Evolutionary conservation across 805 yeast species (phyloP).

Genomic region (Schwanniomyces vanrijiae): DNA sequence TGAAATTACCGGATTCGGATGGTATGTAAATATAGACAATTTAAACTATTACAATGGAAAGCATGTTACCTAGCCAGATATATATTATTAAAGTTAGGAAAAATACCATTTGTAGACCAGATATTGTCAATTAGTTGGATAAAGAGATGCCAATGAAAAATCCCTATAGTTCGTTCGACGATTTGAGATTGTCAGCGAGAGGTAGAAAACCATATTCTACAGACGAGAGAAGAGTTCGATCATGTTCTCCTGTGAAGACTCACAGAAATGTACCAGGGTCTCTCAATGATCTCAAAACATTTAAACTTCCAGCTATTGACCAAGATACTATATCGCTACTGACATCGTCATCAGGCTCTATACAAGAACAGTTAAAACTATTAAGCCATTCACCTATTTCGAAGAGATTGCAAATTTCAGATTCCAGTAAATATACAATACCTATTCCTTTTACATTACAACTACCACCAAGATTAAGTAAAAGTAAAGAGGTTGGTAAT

Average conservation of each 20-base stretch:
- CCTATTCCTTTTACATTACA: constrained; percentile 44
- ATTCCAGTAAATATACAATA: constrained; percentile 28
- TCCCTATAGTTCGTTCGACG: neutral
- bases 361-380: constrained; percentile 20
- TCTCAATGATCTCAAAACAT: constrained; percentile 24
- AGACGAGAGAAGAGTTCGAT: constrained; percentile 26
- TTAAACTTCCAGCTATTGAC: neutral
- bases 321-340: constrained; percentile 3
- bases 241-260: constrained; percentile 35
- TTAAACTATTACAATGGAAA: neutral
- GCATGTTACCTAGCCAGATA: neutral
- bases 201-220: neutral
- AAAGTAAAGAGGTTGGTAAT: neutral
- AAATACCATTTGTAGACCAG: neutral
- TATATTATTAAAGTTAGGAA: neutral
- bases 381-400: constrained; percentile 38
- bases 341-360: constrained; percentile 18
- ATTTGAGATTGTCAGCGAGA: neutral
- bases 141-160: neutral
- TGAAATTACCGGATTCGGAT: neutral
- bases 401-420: constrained; percentile 34
- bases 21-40: neutral
- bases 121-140: neutral
- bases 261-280: constrained; percentile 22
- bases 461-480: constrained; percentile 40